Base-by-base conservation (phyloP, 306 rosid genomes). In the Citrullus amarus region DNA sequence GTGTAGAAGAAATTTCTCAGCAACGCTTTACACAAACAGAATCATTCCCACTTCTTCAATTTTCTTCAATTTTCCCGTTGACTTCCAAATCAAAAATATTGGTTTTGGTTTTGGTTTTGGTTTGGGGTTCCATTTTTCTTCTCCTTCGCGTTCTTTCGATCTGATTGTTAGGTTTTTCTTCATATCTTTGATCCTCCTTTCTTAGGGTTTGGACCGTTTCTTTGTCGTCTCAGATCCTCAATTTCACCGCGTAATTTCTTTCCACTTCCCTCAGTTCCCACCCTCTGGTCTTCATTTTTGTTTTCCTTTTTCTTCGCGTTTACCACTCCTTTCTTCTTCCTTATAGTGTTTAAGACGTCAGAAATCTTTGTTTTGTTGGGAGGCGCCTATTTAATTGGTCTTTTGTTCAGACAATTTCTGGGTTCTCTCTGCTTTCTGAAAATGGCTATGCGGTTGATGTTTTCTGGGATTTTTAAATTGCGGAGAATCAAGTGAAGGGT, bases 151-250 rank as follows among this genome's bases (percentile, higher is more conserved):
- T 69, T 32, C 41, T 22, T 70, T 48, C 32, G 41, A 48, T 50
- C 43, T 9, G 15, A 17, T 72, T 12, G 14, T 51, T 72, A 4
- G 44, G 9, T 72, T 53, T 53, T 72, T 72, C 77, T 72, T 28
- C 77, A 28, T 30, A 51, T 32, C 48, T 53, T 74, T 73, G 30
- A 74, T 74, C 62, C 36, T 20, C 25, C 28, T 32, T 34, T 10
- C 62, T 73, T 54, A 32, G 78, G 78, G 48, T 74, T 74, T 74
- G 41, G 78, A 74, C 62, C 61, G 53, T 12, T 74, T 74, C 78
- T 53, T 32, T 20, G 32, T 18, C 78, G 30, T 74, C 61, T 55
- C 58, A 51, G 61, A 73, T 74, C 78, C 78, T 53, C 78, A 74
- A 53, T 20, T 38, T 16, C 62, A 53, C 58, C 60, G 78, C 78